These are phyloP conservation scores for Flammula alnicola DNA, from an alignment of 1,284 basidiomycete species.

Conservation along the genomic window DNA sequence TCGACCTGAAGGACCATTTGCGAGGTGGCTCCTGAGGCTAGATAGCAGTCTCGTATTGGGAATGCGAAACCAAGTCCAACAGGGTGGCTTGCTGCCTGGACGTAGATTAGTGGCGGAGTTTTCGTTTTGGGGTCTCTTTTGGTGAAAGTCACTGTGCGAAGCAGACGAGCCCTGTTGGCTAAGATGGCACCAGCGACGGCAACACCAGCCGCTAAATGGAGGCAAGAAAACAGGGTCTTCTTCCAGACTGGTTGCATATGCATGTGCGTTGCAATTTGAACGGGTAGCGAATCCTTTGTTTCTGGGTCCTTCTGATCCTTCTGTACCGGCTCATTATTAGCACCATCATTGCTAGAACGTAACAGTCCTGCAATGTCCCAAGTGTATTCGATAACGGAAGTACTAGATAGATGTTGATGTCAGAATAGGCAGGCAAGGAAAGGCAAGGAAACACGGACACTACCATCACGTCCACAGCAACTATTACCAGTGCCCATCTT, in stretches of 20 bases:
- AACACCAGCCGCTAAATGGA: not conserved
- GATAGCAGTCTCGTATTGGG: not conserved
- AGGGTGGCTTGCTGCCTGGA: slow-evolving; percentile 1
- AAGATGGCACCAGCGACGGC: not conserved
- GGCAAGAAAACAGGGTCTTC: slow-evolving; percentile 2
- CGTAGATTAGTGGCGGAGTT: not conserved
- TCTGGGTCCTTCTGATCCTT: not conserved
- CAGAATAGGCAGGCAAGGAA: not conserved
- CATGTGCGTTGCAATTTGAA: not conserved
- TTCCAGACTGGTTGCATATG: not conserved
- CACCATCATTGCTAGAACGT: not conserved
- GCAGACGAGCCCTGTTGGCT: not conserved
- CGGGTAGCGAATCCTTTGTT: not conserved
- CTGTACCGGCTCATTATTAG: not conserved
- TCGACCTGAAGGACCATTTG: not conserved
- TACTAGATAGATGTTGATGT: not conserved
- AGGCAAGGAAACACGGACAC: slow-evolving; percentile 19
- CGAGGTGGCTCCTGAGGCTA: not conserved
- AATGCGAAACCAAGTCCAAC: not conserved
- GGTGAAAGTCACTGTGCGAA: not conserved
- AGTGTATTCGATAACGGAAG: slow-evolving; percentile 3
- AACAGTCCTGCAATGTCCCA: slow-evolving; percentile 4
- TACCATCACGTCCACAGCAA: slow-evolving; percentile 25
- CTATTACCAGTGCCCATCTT: slow-evolving; percentile 23
- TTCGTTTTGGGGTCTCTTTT: not conserved